phyloP scores from a whole-genome alignment of 768 basidiomycete genomes.

The Tulasnella sp. region DNA sequence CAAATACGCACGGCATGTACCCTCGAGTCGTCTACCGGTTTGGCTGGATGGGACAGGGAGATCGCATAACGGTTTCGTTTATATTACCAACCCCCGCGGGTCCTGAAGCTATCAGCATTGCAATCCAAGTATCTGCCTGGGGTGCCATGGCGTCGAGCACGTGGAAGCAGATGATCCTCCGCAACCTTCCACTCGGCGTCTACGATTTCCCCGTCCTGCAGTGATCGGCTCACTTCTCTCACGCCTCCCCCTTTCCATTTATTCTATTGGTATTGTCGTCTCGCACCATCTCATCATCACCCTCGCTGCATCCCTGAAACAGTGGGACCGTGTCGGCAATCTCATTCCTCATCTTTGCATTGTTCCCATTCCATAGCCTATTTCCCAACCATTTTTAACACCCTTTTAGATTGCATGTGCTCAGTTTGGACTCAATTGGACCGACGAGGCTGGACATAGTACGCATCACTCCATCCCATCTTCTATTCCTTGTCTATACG shows the following conservation, averaged over 20 bases:
- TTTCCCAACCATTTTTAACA: background rate
- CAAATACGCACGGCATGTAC: background rate
- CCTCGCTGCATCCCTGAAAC: background rate
- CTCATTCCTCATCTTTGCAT: background rate
- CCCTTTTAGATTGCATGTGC: background rate
- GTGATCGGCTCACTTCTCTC: background rate
- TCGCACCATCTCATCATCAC: background rate
- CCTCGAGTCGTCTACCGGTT: background rate
- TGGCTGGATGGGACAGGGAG: background rate
- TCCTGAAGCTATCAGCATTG: background rate
- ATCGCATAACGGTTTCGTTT: background rate
- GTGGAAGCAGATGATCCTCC: slow-evolving; percentile 1
- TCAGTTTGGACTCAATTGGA: background rate
- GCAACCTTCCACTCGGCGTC: background rate
- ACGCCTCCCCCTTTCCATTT: background rate
- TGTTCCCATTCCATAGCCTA: background rate
- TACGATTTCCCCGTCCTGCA: background rate
- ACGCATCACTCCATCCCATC: too few relatives aligned
- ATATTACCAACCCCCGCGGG: too few relatives aligned
- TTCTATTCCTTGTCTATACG: too few relatives aligned
- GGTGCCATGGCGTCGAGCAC: background rate
- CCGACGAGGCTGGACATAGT: background rate
- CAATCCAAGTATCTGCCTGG: background rate
- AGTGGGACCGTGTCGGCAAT: background rate
- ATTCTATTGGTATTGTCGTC: background rate